These are phyloP conservation scores for Lactuca sativa DNA, from an alignment of 129 eudicot species.

Conservation along the genomic window DNA sequence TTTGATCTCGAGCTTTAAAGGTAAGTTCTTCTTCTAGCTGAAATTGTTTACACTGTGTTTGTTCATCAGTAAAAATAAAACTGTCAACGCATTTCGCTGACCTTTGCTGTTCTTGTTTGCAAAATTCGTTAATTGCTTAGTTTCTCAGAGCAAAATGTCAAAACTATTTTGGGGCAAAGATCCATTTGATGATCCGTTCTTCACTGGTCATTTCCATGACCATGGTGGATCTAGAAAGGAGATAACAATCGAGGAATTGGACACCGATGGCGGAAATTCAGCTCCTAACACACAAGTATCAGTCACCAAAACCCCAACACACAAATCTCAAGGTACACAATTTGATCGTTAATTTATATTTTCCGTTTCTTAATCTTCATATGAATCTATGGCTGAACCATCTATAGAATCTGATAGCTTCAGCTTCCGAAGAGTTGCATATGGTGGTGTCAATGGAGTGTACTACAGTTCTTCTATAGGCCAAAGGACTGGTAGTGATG, in stretches of 20 bases:
- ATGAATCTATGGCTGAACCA: background rate
- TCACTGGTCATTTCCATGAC: slow-evolving; percentile 41
- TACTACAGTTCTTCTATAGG: slow-evolving; percentile 57
- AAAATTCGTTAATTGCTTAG: background rate
- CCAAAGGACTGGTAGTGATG: slow-evolving; percentile 54
- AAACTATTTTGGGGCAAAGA: slow-evolving; percentile 58
- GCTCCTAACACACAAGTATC: slow-evolving; percentile 38
- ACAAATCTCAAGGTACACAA: slow-evolving; percentile 36
- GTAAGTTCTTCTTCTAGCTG: slow-evolving; percentile 24
- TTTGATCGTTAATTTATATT: background rate
- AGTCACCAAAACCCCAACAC: slow-evolving; percentile 27
- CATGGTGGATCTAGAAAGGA: slow-evolving; percentile 38
- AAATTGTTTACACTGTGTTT: background rate
- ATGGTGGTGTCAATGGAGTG: slow-evolving; percentile 62
- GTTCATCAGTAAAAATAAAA: background rate
- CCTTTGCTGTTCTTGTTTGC: background rate
- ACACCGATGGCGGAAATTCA: slow-evolving; percentile 41
- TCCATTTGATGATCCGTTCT: slow-evolving; percentile 69
- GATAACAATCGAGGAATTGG: slow-evolving; percentile 55
- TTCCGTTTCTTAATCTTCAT: slow-evolving; percentile 6
- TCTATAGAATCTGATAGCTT: slow-evolving; percentile 34
- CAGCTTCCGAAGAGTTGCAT: slow-evolving; percentile 58
- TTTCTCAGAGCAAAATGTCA: slow-evolving; percentile 33
- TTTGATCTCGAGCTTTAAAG: background rate
- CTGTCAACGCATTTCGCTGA: background rate